Base-by-base conservation (phyloP, 305 asterid genomes). In the Fraxinus velutina region DNA sequence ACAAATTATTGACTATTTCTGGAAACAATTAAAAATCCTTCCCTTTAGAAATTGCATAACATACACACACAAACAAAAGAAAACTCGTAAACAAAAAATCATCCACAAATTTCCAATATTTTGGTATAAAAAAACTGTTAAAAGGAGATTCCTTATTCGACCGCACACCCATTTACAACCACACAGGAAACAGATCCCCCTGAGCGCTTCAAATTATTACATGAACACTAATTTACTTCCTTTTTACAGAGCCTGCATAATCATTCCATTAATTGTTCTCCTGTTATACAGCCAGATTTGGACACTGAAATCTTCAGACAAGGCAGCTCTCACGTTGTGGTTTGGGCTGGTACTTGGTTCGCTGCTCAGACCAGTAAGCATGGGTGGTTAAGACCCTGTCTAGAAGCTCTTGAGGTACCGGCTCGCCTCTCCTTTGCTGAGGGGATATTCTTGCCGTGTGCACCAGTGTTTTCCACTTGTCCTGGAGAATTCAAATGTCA, bases 401-500 rank as follows among this genome's bases (percentile, higher is more conserved):
- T 72, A 96, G 89, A 8, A 96, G 97, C 84, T 91, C 99, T 80
- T 96, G 99, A 0, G 99, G 99, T 77, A 94, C 97, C 0, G 99
- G 98, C 87, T 96, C 98, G 0, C 98, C 99, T 79, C 99, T 89
- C 85, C 99, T 89, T 73, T 96, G 99, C 81, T 96, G 98, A 44
- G 99, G 99, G 50, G 98, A 92, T 77, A 96, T 96, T 80, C 93
- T 91, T 70, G 99, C 98, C 1, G 99, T 96, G 89, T 94, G 99
- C 77, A 95, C 99, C 83, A 95, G 82, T 1, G 99, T 95, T 78
- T 95, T 95, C 99, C 99, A 95, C 90, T 95, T 95, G 83, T 95
- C 99, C 99, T 95, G 89, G 42, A 79, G 3, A 50, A 75, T 17
- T 19, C 68, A 24, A 24, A 50, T 15, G 27, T 17, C 27, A 17